A percentile compares a stretch with the other conserved stretches of the same genome.
Conservation (phyloP, 768 basidiomycete species). For the Boletellus ananas region DNA sequence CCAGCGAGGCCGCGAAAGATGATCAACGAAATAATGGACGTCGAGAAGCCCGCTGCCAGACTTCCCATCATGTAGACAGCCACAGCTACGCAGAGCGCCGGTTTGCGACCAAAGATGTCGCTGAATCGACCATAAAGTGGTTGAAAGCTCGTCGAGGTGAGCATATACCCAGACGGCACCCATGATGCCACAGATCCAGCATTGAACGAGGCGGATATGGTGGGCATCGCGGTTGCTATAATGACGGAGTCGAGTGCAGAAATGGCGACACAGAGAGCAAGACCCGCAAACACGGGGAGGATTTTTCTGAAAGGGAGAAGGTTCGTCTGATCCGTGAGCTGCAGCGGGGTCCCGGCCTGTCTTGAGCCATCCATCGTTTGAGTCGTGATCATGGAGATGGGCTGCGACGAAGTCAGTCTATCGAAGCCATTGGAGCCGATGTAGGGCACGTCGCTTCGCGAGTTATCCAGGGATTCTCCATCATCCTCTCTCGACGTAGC, state of each 20-base stretch:
- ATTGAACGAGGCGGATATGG: slow-evolving; percentile 61
- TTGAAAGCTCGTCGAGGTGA: slow-evolving; percentile 45
- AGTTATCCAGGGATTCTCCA: not conserved
- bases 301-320: slow-evolving; percentile 63
- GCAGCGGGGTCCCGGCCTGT: slow-evolving; percentile 1
- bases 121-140: slow-evolving; percentile 59
- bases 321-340: slow-evolving; percentile 73
- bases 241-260: slow-evolving; percentile 69
- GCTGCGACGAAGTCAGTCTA: not conserved
- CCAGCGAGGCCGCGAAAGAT: slow-evolving; percentile 66
- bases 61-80: slow-evolving; percentile 64
- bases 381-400: slow-evolving; percentile 4
- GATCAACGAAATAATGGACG: slow-evolving; percentile 63
- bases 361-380: not conserved
- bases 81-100: slow-evolving; percentile 54
- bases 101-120: slow-evolving; percentile 67
- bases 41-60: slow-evolving; percentile 62
- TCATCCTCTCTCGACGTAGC: not conserved
- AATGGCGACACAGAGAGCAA: slow-evolving; percentile 58
- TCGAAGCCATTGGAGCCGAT: slow-evolving; percentile 1
- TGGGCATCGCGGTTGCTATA: slow-evolving; percentile 71
- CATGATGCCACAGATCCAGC: slow-evolving; percentile 47
- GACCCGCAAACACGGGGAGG: slow-evolving; percentile 56
- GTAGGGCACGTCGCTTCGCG: not conserved
- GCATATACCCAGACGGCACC: slow-evolving; percentile 71